Conservation (phyloP, 257 asterid genomes). For the Lycium barbarum region DNA sequence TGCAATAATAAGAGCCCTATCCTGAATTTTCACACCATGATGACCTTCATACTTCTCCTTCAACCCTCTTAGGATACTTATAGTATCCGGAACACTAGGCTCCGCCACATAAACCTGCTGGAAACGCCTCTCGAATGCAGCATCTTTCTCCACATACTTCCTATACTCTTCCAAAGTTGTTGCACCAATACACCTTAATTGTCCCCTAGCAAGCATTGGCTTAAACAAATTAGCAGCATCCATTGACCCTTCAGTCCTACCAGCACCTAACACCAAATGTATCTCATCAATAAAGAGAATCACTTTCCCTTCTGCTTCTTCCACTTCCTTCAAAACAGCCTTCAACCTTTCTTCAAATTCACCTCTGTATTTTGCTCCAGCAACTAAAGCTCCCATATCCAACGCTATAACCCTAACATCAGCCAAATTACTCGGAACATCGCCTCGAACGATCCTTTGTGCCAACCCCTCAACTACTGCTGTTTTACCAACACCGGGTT, state of each 20-base stretch:
- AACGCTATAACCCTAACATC: slow-evolving; percentile 77
- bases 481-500: slow-evolving; percentile 78
- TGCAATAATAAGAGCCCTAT: slow-evolving; percentile 73
- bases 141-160: slow-evolving; percentile 78
- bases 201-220: slow-evolving; percentile 85
- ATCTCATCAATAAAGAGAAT: slow-evolving; percentile 71
- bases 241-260: slow-evolving; percentile 77
- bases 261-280: slow-evolving; percentile 73
- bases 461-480: slow-evolving; percentile 82
- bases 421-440: slow-evolving; percentile 69
- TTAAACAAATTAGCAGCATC: slow-evolving; percentile 77
- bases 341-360: slow-evolving; percentile 77
- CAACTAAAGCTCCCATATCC: slow-evolving; percentile 77
- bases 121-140: slow-evolving; percentile 78
- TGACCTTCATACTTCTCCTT: slow-evolving; percentile 84
- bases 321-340: slow-evolving; percentile 73
- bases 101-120: slow-evolving; percentile 81
- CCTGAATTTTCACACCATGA: slow-evolving; percentile 79
- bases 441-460: slow-evolving; percentile 67
- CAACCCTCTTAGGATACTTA: slow-evolving; percentile 70
- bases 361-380: slow-evolving; percentile 82
- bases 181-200: slow-evolving; percentile 72
- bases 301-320: slow-evolving; percentile 79
- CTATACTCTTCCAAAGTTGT: slow-evolving; percentile 71
- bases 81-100: slow-evolving; percentile 67